Conservation (phyloP, 768 basidiomycete genomes). For the Suillus subaureus region DNA sequence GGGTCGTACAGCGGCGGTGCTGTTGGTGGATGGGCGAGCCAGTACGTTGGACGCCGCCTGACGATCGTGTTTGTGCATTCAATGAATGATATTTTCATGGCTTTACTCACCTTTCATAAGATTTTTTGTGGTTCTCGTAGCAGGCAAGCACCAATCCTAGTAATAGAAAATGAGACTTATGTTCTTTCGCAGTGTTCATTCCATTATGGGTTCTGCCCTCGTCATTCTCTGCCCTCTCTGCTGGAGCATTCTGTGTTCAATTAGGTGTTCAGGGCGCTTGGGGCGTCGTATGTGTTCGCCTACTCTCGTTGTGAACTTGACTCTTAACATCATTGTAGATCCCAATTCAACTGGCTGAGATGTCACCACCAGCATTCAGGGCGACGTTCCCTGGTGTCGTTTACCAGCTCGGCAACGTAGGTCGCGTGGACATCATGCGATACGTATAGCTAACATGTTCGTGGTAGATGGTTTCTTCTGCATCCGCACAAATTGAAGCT, state of each 20-base stretch:
- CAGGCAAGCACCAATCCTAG: slow-evolving; percentile 28
- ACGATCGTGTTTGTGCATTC: slow-evolving; percentile 55
- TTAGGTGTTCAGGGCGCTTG: slow-evolving; percentile 90
- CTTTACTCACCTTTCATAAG: slow-evolving; percentile 30
- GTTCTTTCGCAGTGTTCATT: slow-evolving; percentile 47
- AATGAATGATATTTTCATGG: not conserved
- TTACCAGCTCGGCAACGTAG: slow-evolving; percentile 77
- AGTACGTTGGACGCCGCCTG: slow-evolving; percentile 79
- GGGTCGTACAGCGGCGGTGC: slow-evolving; percentile 55
- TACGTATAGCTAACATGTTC: not conserved
- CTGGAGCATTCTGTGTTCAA: slow-evolving; percentile 86
- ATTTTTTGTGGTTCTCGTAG: slow-evolving; percentile 55
- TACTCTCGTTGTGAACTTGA: not conserved
- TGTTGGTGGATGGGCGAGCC: slow-evolving; percentile 71
- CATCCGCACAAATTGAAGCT: slow-evolving; percentile 82
- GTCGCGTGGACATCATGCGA: slow-evolving; percentile 10
- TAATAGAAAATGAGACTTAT: slow-evolving; percentile 1
- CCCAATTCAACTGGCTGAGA: slow-evolving; percentile 81
- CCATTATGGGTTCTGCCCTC: slow-evolving; percentile 85
- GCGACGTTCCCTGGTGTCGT: slow-evolving; percentile 86
- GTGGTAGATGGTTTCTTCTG: slow-evolving; percentile 62
- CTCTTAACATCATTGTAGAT: slow-evolving; percentile 32
- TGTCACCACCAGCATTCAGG: slow-evolving; percentile 87
- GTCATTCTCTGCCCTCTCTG: slow-evolving; percentile 67
- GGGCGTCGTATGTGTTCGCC: slow-evolving; percentile 65